phyloP scores from a whole-genome alignment of 257 asterid genomes.

The Solanum virginianum region DNA sequence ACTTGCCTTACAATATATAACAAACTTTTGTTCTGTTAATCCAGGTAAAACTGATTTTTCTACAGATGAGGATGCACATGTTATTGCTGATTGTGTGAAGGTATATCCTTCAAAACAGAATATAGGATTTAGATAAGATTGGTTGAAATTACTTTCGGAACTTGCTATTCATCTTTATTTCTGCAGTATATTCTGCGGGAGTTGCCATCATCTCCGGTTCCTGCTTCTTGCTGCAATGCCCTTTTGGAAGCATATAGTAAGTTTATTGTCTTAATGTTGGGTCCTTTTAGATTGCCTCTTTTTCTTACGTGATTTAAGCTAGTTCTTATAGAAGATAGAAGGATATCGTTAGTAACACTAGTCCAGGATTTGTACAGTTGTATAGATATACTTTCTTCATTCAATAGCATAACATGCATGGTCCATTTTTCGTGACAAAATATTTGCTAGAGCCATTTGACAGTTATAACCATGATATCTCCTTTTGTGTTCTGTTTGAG shows the following conservation, averaged over 20 bases:
- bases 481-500: neutral
- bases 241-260: constrained; percentile 88
- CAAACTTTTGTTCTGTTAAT: neutral
- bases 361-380: neutral
- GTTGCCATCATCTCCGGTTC: constrained; percentile 97
- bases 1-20: neutral
- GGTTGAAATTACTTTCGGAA: neutral
- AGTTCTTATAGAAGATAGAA: neutral
- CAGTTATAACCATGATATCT: neutral
- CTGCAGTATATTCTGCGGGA: constrained; percentile 88
- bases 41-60: constrained; percentile 77
- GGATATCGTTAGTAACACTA: neutral
- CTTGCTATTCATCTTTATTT: constrained; percentile 1
- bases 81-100: constrained; percentile 94
- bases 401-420: neutral
- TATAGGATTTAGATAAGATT: neutral
- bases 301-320: neutral
- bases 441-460: neutral
- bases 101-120: constrained; percentile 28
- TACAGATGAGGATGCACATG: constrained; percentile 86
- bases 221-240: constrained; percentile 99
- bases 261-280: constrained; percentile 11
- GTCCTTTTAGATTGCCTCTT: neutral
- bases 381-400: neutral
- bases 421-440: neutral